These are phyloP conservation scores for Zasmidium citrigriseum DNA, from an alignment of 2,329 filamentous ascomycete species.

Conservation along the genomic window DNA sequence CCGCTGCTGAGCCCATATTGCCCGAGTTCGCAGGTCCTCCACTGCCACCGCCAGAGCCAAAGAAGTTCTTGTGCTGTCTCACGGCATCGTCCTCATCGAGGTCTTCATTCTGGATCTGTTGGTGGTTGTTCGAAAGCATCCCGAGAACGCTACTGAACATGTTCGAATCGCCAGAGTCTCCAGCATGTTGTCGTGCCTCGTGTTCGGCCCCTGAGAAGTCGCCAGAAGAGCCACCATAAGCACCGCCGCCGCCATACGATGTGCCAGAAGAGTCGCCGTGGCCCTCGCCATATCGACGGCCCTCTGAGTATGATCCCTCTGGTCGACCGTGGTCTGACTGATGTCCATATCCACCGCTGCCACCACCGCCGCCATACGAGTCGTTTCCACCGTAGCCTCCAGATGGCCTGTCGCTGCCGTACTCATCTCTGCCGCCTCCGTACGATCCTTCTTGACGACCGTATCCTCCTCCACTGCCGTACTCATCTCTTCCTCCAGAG, in stretches of 20 bases:
- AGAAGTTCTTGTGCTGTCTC: slow-evolving; percentile 73
- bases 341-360: slow-evolving; percentile 27
- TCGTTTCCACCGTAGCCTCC: slow-evolving; percentile 19
- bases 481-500: slow-evolving; percentile 12
- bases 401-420: slow-evolving; percentile 19
- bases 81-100: slow-evolving; percentile 69
- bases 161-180: slow-evolving; percentile 49
- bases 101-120: slow-evolving; percentile 51
- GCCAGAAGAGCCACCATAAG: slow-evolving; percentile 43
- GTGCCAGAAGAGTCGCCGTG: slow-evolving; percentile 43
- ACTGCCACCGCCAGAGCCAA: slow-evolving; percentile 56
- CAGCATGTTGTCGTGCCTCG: slow-evolving; percentile 58
- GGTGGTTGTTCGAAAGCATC: slow-evolving; percentile 57
- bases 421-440: slow-evolving; percentile 14
- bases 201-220: slow-evolving; percentile 57
- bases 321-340: slow-evolving; percentile 32
- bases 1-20: slow-evolving; percentile 67
- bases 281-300: slow-evolving; percentile 29
- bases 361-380: slow-evolving; percentile 21
- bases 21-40: slow-evolving; percentile 47
- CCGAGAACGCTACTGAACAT: slow-evolving; percentile 61
- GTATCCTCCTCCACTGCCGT: slow-evolving; percentile 20
- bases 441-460: slow-evolving; percentile 18
- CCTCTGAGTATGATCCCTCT: slow-evolving; percentile 32
- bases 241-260: slow-evolving; percentile 42